Conservation (phyloP, 2,329 filamentous ascomycete species). For the Verticillium nubilum region DNA sequence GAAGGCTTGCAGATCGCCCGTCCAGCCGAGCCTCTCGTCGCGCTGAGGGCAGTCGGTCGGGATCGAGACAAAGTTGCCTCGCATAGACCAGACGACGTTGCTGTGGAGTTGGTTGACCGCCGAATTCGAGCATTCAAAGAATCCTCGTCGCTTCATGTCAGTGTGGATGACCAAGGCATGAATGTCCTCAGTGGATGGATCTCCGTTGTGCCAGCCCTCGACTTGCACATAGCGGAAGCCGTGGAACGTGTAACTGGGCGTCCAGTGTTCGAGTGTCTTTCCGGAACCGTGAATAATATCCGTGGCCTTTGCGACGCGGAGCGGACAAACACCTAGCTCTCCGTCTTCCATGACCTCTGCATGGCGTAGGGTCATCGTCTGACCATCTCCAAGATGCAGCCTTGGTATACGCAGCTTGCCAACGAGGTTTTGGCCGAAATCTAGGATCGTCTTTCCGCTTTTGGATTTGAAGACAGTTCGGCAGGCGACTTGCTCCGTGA, state of each 20-base stretch:
- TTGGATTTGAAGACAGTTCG: conserved; percentile 20
- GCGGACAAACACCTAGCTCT: conserved; percentile 4
- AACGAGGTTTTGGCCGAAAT: conserved; percentile 9
- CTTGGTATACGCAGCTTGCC: conserved; percentile 4
- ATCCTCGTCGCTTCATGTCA: conserved; percentile 6
- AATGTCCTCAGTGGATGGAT: conserved; percentile 1
- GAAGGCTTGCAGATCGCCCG: conserved; percentile 7
- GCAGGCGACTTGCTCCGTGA: conserved; percentile 15
- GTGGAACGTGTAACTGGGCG: conserved; percentile 6
- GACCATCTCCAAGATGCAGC: conserved; percentile 5
- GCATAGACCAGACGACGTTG: conserved; percentile 10
- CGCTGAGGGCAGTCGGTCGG: conserved; percentile 8
- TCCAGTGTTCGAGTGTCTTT: background rate
- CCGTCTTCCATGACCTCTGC: conserved; percentile 8
- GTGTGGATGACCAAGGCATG: conserved; percentile 5
- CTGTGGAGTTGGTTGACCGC: conserved; percentile 5
- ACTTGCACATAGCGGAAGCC: conserved; percentile 7
- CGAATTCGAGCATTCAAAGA: conserved; percentile 8
- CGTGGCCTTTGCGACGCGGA: conserved; percentile 1
- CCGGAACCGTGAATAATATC: conserved; percentile 2
- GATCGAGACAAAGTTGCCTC: conserved; percentile 7
- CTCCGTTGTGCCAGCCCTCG: conserved; percentile 3
- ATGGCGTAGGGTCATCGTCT: background rate
- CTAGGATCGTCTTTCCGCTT: conserved; percentile 38
- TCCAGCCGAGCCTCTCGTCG: conserved; percentile 8